A percentile compares a stretch with the other conserved stretches of the same genome.
These are phyloP conservation scores for Pezizomycotina sp. DNA, from an alignment of 2,329 filamentous ascomycete genomes.

Conservation along the genomic window DNA sequence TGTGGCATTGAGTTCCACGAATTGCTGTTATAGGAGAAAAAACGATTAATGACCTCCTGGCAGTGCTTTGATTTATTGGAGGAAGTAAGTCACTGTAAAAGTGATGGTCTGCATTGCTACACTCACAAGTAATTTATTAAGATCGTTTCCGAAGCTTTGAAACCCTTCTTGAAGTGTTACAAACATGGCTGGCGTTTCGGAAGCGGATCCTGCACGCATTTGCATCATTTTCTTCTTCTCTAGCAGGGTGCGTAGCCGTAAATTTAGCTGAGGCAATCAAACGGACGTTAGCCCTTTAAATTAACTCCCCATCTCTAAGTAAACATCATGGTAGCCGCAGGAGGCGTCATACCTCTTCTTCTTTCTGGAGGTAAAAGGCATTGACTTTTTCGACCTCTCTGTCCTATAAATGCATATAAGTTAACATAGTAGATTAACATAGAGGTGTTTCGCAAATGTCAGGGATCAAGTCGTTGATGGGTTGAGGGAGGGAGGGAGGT, in stretches of 20 bases:
- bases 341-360: constrained; percentile 59
- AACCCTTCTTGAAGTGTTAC: constrained; percentile 92
- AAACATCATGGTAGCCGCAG: constrained; percentile 18
- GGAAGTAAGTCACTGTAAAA: neutral
- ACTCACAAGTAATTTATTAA: constrained; percentile 74
- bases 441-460: constrained; percentile 19
- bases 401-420: constrained; percentile 43
- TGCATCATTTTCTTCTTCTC: constrained; percentile 92
- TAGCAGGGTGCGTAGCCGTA: constrained; percentile 75
- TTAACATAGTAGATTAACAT: constrained; percentile 30
- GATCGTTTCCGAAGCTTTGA: constrained; percentile 86
- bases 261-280: constrained; percentile 51
- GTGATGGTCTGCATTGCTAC: no score
- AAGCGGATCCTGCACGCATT: constrained; percentile 56
- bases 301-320: neutral
- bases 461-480: constrained; percentile 5
- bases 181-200: constrained; percentile 81
- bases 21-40: constrained; percentile 45
- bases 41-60: constrained; percentile 2
- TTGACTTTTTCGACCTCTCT: constrained; percentile 97
- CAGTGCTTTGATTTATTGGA: neutral
- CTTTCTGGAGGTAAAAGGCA: constrained; percentile 91
- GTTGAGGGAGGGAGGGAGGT: constrained; percentile 1
- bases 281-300: constrained; percentile 4
- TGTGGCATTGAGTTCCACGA: constrained; percentile 93